phyloP scores from a whole-genome alignment of 345 rosid genomes.

The Gossypium longicalyx region DNA sequence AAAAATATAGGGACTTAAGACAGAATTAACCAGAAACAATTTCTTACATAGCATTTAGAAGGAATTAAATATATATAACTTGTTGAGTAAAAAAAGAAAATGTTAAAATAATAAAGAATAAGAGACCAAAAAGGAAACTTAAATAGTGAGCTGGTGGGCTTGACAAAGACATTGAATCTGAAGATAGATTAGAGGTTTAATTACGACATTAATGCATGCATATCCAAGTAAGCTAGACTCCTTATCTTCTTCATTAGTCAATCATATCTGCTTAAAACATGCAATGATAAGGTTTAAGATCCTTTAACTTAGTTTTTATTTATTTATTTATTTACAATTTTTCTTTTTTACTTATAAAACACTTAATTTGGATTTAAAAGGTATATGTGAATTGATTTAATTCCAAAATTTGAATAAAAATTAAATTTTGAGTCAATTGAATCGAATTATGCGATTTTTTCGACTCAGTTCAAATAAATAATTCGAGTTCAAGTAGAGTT shows the following conservation, averaged over 20 bases:
- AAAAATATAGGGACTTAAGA: too few relatives aligned
- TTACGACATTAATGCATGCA: not conserved
- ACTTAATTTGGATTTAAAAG: not conserved
- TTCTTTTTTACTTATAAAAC: not conserved
- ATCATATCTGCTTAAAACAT: not conserved
- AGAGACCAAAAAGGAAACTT: conserved; percentile 11
- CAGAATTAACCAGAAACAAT: too few relatives aligned
- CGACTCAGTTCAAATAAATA: too few relatives aligned
- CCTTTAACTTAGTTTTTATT: too few relatives aligned
- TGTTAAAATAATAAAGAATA: not conserved
- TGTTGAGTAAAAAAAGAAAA: too few relatives aligned
- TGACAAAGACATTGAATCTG: conserved; percentile 1
- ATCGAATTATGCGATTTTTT: too few relatives aligned
- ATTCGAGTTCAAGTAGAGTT: too few relatives aligned
- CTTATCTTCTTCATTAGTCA: not conserved
- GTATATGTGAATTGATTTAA: not conserved
- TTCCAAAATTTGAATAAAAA: too few relatives aligned
- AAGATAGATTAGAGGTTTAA: not conserved
- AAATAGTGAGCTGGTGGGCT: conserved; percentile 8
- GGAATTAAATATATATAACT: too few relatives aligned
- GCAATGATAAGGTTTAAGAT: not conserved
- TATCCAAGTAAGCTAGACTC: not conserved
- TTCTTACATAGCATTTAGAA: too few relatives aligned
- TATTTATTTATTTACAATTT: too few relatives aligned
- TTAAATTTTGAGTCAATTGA: too few relatives aligned